Evolutionary conservation across 495 filamentous ascomycete species (phyloP).

Genomic region (Chaetomium tenue): DNA sequence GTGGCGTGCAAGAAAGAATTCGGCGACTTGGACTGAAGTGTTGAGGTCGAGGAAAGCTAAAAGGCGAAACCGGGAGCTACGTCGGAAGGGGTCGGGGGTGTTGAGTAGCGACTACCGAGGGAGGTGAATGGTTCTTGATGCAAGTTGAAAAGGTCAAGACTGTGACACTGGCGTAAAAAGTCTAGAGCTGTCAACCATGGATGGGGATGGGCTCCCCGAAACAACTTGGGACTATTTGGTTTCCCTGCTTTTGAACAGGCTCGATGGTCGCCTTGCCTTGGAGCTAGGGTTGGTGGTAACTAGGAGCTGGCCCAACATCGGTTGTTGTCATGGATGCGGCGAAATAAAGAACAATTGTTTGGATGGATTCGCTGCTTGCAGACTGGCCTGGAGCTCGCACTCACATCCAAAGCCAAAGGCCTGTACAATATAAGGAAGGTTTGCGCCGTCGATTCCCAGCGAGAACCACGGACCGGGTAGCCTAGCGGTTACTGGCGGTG

Average conservation of each 20-base stretch:
- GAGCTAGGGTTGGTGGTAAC: too few species aligned
- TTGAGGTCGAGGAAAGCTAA: neutral
- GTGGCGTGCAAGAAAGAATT: neutral
- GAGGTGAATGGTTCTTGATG: neutral
- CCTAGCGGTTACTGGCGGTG: too few species aligned
- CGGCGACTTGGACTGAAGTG: neutral
- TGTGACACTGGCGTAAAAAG: neutral
- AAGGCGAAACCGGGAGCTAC: neutral
- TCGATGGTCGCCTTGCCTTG: too few species aligned
- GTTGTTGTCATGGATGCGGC: too few species aligned
- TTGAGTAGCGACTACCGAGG: neutral
- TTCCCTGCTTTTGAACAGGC: neutral
- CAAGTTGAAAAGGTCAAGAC: neutral
- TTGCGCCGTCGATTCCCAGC: too few species aligned
- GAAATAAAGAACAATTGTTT: too few species aligned
- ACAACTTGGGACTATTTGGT: neutral
- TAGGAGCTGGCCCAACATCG: too few species aligned
- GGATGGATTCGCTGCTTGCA: too few species aligned
- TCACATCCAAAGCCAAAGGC: too few species aligned
- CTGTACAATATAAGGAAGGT: too few species aligned
- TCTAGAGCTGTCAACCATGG: neutral
- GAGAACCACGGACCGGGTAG: too few species aligned
- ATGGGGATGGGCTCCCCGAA: neutral
- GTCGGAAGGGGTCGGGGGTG: neutral
- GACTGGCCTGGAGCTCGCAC: too few species aligned